These are phyloP conservation scores for Zygotorulaspora mrakii DNA, from an alignment of 1,139 yeast genomes.

Conservation along the genomic window DNA sequence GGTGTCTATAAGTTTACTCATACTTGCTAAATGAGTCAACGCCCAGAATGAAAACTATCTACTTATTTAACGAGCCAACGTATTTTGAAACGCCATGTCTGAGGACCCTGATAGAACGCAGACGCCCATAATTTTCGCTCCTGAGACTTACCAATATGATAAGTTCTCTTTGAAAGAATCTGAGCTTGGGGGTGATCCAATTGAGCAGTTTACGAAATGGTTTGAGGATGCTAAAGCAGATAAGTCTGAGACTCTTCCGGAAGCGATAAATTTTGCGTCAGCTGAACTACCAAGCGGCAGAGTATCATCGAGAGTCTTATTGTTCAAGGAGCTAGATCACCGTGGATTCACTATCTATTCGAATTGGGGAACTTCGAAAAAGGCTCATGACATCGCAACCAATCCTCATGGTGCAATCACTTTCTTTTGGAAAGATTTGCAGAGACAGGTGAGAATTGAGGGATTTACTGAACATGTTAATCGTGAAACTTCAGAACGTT, in stretches of 20 bases:
- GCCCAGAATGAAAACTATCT: no score
- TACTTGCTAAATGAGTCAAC: no score
- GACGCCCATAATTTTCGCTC: conserved; percentile 52
- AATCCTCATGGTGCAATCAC: conserved; percentile 80
- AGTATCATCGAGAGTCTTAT: conserved; percentile 76
- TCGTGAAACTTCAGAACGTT: conserved; percentile 69
- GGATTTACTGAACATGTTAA: conserved; percentile 74
- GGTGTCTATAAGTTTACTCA: no score
- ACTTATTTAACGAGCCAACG: neutral
- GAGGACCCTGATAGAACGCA: conserved; percentile 27
- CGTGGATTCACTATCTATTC: conserved; percentile 87
- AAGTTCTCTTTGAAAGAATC: conserved; percentile 56
- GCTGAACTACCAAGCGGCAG: conserved; percentile 85
- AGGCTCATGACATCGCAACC: conserved; percentile 61
- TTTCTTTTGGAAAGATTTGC: conserved; percentile 90
- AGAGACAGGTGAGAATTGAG: conserved; percentile 90
- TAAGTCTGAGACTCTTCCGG: conserved; percentile 61
- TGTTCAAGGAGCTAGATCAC: conserved; percentile 82
- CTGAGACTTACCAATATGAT: conserved; percentile 84
- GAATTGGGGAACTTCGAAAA: conserved; percentile 86
- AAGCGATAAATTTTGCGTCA: conserved; percentile 76
- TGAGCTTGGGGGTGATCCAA: conserved; percentile 59
- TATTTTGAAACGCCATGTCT: conserved; percentile 17
- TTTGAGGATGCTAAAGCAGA: conserved; percentile 68
- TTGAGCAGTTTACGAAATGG: conserved; percentile 78